Evolutionary conservation across 257 asterid genomes (phyloP).

Genomic region (Verbascum thapsus): DNA sequence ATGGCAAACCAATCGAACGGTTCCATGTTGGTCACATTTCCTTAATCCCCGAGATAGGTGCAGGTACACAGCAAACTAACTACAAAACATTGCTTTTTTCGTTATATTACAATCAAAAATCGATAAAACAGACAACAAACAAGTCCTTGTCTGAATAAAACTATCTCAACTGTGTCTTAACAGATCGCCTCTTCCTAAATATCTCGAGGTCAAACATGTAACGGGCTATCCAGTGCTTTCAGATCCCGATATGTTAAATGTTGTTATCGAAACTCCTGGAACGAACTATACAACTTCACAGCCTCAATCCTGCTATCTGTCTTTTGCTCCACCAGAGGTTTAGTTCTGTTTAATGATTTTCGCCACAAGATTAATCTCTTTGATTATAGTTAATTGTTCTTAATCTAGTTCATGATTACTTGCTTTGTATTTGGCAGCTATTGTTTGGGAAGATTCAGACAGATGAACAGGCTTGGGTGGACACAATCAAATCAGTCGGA

Average conservation of each 20-base stretch:
- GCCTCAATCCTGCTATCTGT: slow-evolving; percentile 56
- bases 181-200: slow-evolving; percentile 77
- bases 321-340: slow-evolving; percentile 97
- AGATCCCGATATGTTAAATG: slow-evolving; percentile 53
- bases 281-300: slow-evolving; percentile 38
- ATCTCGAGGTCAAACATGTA: slow-evolving; percentile 56
- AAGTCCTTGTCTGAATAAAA: no score
- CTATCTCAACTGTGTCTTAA: neutral
- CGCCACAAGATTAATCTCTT: neutral
- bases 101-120: no score
- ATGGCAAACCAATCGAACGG: slow-evolving; percentile 73
- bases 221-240: slow-evolving; percentile 68
- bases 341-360: slow-evolving; percentile 19
- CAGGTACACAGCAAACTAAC: slow-evolving; percentile 47
- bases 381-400: neutral
- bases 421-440: slow-evolving; percentile 50
- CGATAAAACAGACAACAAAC: no score
- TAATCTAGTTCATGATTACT: slow-evolving; percentile 12
- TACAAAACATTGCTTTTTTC: no score
- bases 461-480: slow-evolving; percentile 94
- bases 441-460: slow-evolving; percentile 59
- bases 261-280: slow-evolving; percentile 64
- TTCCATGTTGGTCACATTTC: slow-evolving; percentile 90
- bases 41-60: slow-evolving; percentile 56
- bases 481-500: slow-evolving; percentile 72